Evolutionary conservation across 805 yeast genomes (phyloP).

Genomic region (Zygoascus flipseniorum): DNA sequence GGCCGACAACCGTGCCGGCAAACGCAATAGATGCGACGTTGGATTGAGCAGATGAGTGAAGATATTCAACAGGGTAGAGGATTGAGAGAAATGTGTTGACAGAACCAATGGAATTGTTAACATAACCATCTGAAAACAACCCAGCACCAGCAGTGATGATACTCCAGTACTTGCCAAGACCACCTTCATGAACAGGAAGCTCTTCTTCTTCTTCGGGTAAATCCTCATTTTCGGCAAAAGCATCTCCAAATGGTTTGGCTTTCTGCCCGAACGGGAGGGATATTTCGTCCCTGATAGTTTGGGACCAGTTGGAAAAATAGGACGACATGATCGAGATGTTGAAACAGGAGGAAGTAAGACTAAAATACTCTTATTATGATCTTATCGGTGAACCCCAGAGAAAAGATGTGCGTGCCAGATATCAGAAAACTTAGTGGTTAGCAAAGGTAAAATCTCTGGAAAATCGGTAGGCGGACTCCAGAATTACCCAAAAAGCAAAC

Average conservation of each 20-base stretch:
- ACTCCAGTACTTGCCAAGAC: constrained; percentile 46
- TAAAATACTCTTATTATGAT: neutral
- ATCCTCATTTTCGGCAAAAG: constrained; percentile 4
- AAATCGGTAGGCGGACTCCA: too few relatives aligned
- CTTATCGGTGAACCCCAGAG: neutral
- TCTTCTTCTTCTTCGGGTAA: neutral
- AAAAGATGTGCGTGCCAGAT: neutral
- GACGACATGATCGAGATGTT: neutral
- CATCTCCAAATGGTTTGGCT: neutral
- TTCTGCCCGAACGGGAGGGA: constrained; percentile 2
- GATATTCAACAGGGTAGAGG: constrained; percentile 58
- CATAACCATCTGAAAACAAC: constrained; percentile 86
- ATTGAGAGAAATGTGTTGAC: constrained; percentile 60
- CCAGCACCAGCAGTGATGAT: constrained; percentile 86
- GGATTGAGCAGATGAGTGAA: constrained; percentile 58
- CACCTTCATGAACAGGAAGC: neutral
- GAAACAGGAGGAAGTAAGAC: neutral
- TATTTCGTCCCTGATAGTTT: constrained; percentile 1
- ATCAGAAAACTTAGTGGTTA: neutral
- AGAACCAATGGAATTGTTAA: constrained; percentile 73
- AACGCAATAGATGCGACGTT: constrained; percentile 84
- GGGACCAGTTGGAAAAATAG: constrained; percentile 1
- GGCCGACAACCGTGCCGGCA: constrained; percentile 87
- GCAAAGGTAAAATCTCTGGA: neutral
- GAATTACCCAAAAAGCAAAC: too few relatives aligned